Conservation (phyloP, 441 rosid species). For the Pelargonium australe region DNA sequence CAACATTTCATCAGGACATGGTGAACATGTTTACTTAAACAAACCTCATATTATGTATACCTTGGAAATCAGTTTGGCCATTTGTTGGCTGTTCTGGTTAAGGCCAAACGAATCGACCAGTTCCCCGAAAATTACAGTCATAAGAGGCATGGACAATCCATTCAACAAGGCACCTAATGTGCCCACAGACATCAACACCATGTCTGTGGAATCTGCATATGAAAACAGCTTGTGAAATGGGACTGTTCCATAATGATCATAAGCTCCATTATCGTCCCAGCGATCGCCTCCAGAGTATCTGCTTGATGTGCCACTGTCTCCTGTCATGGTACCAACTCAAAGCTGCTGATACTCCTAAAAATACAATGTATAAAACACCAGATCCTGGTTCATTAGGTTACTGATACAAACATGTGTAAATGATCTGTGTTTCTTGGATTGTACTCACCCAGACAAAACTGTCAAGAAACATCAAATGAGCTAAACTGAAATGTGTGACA, state of each 20-base stretch:
- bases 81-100: slow-evolving; percentile 31
- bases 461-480: too few relatives aligned
- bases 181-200: slow-evolving; percentile 48
- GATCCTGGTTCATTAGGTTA: too few relatives aligned
- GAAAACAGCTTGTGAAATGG: slow-evolving; percentile 55
- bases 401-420: neutral
- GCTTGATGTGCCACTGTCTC: neutral
- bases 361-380: neutral
- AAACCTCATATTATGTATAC: slow-evolving; percentile 22
- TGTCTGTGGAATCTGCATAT: slow-evolving; percentile 49
- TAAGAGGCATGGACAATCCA: slow-evolving; percentile 45
- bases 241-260: slow-evolving; percentile 23
- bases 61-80: slow-evolving; percentile 37
- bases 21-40: neutral
- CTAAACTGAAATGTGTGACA: neutral
- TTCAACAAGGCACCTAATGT: slow-evolving; percentile 49
- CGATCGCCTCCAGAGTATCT: neutral
- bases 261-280: neutral
- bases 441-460: too few relatives aligned
- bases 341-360: neutral
- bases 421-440: too few relatives aligned
- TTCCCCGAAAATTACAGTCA: slow-evolving; percentile 57
- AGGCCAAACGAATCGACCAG: slow-evolving; percentile 47
- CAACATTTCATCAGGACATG: too few relatives aligned
- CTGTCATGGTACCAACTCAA: neutral